Evolutionary conservation across 352 stramenopile species (phyloP), one percentile per base, ranked within the genome.

Genomic region (Phytophthora megakarya): DNA sequence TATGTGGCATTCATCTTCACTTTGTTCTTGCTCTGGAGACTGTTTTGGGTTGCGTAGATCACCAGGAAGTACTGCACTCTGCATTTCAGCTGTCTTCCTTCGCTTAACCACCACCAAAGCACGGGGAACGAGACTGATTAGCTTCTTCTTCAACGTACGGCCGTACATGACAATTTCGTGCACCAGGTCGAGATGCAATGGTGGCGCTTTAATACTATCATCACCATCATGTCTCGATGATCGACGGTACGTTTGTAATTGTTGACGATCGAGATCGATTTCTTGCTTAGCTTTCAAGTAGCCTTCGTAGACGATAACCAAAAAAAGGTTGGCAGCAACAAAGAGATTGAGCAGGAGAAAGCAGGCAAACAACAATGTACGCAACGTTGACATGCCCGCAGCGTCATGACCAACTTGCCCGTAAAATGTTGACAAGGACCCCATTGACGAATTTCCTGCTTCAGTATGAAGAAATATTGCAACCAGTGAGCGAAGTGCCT

Each of bases 341-440:
- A 81, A 72, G 3, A 81, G 67, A 40, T 81, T 73, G 19, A 83
- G 52, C 28, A 84, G 32, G 15, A 81, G 49, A 32, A 86, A 86
- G n/a, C 64, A 67, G 3, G 67, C 69, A 16, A 86, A 69, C 32
- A 86, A 25, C 13, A 74, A 32, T 22, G 67, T 76, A 2, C 65
- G 48, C 13, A 76, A 64, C 13, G 72, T 70, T 11, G 63, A 66
- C 21, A 52, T 66, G 16, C 60, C 48, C 40, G 61, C 61, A 49
- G 60, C 51, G 52, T 67, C 60, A 21, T 70, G 61, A n/a, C 61
- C 46, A 53, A 65, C 46, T 16, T 64, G 38, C n/a, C 40, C 61
- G 16, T 47, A 63, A 44, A 11, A 61, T 23, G 28, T 35, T 25
- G 53, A 19, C 3, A 46, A 55, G 32, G 38, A 53, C 9, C 60